Percentiles rank a stretch among this genome's conserved stretches.
phyloP scores from a whole-genome alignment of 805 yeast species.

The Lipomyces sp. region DNA sequence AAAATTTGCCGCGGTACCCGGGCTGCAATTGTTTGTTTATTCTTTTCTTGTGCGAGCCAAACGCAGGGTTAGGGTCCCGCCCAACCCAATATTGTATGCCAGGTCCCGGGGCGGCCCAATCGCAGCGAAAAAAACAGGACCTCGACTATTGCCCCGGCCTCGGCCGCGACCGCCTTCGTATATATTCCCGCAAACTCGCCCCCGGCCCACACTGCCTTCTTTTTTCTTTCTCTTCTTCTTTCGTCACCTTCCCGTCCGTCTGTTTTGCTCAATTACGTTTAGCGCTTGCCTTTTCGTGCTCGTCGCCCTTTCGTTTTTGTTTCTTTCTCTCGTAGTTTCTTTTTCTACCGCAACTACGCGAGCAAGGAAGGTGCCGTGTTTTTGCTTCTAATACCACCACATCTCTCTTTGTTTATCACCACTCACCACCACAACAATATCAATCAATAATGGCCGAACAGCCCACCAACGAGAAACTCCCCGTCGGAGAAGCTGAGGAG shows the following conservation, averaged over 20 bases:
- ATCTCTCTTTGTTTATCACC: not conserved
- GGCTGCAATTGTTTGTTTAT: not conserved
- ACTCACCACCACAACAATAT: conserved; percentile 19
- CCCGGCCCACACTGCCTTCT: conserved; percentile 5
- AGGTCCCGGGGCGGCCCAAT: not conserved
- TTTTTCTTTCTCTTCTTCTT: conserved; percentile 14
- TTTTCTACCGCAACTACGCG: not conserved
- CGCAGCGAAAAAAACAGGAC: not conserved
- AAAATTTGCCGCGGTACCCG: no score
- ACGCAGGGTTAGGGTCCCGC: not conserved
- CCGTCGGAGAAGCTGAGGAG: conserved; percentile 59
- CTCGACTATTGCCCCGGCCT: conserved; percentile 5
- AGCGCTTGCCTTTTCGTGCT: conserved; percentile 5
- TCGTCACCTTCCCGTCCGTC: conserved; percentile 13
- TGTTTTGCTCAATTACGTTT: conserved; percentile 35
- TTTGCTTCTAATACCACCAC: not conserved
- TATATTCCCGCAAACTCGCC: conserved; percentile 26
- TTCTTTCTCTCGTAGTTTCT: conserved; percentile 3
- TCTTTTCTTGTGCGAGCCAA: not conserved
- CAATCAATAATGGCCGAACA: conserved; percentile 33
- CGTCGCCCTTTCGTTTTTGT: conserved; percentile 2
- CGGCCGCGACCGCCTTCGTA: conserved; percentile 24
- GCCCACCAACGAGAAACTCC: conserved; percentile 39
- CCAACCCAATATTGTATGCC: no score
- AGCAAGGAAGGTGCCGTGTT: conserved; percentile 4